phyloP scores from a whole-genome alignment of 2,329 filamentous ascomycete genomes.

The Cladosporium austrohemisphaericum region DNA sequence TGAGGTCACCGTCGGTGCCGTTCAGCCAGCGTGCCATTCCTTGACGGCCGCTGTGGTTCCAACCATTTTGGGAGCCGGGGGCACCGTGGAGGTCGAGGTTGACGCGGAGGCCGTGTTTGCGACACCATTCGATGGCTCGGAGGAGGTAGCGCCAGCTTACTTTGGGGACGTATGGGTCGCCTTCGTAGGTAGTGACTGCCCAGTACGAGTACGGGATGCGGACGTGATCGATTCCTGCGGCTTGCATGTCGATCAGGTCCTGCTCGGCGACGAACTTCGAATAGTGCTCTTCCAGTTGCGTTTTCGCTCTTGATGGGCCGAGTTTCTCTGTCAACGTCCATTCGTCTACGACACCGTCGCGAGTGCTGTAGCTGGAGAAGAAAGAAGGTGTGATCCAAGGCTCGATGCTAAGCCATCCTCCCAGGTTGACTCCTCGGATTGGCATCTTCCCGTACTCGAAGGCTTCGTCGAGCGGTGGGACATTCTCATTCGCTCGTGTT shows the following conservation, averaged over 20 bases:
- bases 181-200: constrained; percentile 80
- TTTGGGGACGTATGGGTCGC: constrained; percentile 81
- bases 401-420: constrained; percentile 90
- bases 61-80: constrained; percentile 92
- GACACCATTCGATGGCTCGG: constrained; percentile 86
- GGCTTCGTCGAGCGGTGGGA: constrained; percentile 68
- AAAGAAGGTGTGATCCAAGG: constrained; percentile 94
- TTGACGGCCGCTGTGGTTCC: constrained; percentile 89
- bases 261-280: constrained; percentile 80
- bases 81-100: constrained; percentile 92
- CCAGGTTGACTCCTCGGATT: constrained; percentile 85
- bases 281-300: constrained; percentile 84
- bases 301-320: constrained; percentile 59
- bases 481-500: constrained; percentile 69
- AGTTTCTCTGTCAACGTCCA: constrained; percentile 73
- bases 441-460: constrained; percentile 79
- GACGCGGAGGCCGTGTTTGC: constrained; percentile 85
- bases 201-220: constrained; percentile 94
- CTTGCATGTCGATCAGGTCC: constrained; percentile 78
- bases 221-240: constrained; percentile 92
- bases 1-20: constrained; percentile 75
- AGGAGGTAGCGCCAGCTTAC: constrained; percentile 92
- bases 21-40: constrained; percentile 84
- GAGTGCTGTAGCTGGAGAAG: constrained; percentile 63
- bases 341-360: constrained; percentile 75